These are phyloP conservation scores for Neonectria ditissima DNA, from an alignment of 2,329 filamentous ascomycete genomes.

Conservation along the genomic window DNA sequence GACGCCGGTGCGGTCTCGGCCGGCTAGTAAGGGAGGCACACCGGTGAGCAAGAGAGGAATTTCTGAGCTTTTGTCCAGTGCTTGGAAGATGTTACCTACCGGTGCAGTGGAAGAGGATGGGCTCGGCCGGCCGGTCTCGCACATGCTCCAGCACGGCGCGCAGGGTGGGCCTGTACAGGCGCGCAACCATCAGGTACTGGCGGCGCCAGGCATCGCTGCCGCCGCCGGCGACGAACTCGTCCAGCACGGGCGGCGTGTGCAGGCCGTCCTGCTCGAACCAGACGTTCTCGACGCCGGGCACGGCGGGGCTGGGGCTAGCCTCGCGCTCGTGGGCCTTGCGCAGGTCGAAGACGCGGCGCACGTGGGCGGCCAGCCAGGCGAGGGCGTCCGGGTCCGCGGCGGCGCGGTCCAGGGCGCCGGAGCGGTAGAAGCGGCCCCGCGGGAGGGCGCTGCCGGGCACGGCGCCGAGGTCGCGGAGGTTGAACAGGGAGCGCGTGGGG, in stretches of 20 bases:
- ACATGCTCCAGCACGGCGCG: conserved; percentile 61
- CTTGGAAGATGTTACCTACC: conserved; percentile 51
- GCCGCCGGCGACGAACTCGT: conserved; percentile 57
- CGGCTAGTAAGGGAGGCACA: conserved; percentile 55
- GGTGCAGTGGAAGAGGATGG: conserved; percentile 66
- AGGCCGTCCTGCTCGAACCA: conserved; percentile 54
- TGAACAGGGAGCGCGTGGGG: conserved; percentile 60
- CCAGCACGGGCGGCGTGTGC: conserved; percentile 53
- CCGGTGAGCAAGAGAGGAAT: background rate
- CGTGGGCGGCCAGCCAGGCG: conserved; percentile 51
- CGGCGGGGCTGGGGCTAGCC: conserved; percentile 55
- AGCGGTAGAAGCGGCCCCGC: conserved; percentile 58
- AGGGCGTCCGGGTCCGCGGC: conserved; percentile 45
- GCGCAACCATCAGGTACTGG: conserved; percentile 62
- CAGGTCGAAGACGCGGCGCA: conserved; percentile 64
- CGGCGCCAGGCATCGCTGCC: conserved; percentile 58
- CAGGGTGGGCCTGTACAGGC: conserved; percentile 57
- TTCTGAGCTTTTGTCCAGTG: background rate
- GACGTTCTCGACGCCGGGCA: conserved; percentile 59
- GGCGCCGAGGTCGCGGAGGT: conserved; percentile 63
- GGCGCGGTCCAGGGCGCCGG: conserved; percentile 56
- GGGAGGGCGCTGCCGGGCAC: conserved; percentile 57
- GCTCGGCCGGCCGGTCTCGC: conserved; percentile 57
- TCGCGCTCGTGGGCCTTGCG: conserved; percentile 59
- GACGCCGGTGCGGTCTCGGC: conserved; percentile 66